Base-by-base conservation (phyloP, 192 early-diverging fungal species). In the Jimgerdemannia lactiflua region DNA sequence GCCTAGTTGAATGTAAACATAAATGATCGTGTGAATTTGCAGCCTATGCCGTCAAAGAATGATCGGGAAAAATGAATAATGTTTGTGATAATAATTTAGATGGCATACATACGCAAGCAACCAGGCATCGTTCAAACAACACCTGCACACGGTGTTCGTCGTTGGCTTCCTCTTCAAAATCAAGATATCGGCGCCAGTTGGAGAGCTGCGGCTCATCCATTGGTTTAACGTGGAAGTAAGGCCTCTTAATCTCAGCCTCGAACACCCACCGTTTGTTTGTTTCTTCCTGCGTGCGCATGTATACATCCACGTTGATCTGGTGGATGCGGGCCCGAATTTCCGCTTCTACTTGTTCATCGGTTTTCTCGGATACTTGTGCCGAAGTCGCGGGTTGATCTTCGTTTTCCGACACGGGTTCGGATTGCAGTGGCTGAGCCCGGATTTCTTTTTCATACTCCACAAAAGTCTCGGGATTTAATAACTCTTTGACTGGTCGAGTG, bases 181-280 rank as follows among this genome's bases (percentile, higher is more conserved):
- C 91, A 59, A 94, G 84, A 43, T 94, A 94, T 70, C 85, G 80
- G 42, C 91, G 79, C 92, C 92, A 94, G 73, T 92, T 93, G 41
- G 70, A 74, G 4, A 94, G 75, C 66, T 93, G 92, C 2, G 82
- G 80, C 66, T 90, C 84, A 78, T 94, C 92, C 72, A 94, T 83
- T 0, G 92, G 89, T 69, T 94, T 94, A 14, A 94, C 90, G 77
- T 94, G 92, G 79, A 94, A 94, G 74, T 94, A 94, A 17, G 91
- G 86, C 43, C 92, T 85, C 74, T 93, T 93, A 74, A 94, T 93
- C 74, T 94, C 92, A 42, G 83, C 81, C 75, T 94, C 92, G 72
- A 87, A 94, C 4, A 87, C 83, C 92, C 92, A 94, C n/a, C 90
- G 86, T 71, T 92, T 93, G 74, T 88, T 89, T 9, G 92, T 91